Base-by-base conservation (phyloP, 345 rosid species). In the Populus ilicifolia region DNA sequence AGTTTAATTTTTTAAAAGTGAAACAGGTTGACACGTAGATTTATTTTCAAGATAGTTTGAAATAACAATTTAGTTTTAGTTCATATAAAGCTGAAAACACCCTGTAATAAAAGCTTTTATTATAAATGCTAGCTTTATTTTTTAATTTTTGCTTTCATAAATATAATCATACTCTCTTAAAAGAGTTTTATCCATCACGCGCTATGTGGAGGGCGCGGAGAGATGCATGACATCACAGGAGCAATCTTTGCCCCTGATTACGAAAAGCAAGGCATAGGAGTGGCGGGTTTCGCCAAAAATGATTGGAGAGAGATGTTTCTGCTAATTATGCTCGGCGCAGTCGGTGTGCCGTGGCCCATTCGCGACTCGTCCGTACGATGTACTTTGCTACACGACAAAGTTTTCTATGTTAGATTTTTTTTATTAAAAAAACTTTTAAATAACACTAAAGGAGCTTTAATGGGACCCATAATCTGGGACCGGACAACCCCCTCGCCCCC, bases 341-440 rank as follows among this genome's bases (percentile, higher is more conserved):
- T 25, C 77, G 73, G 71, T 70, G 67, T n/a, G 76, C 48, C 1
- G 74, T 66, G 73, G 67, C 50, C 70, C 38, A 17, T 35, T 27
- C 13, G 73, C 70, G 48, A 36, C 11, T 30, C 62, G 25, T 74
- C 80, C 83, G 81, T 80, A 77, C 81, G 62, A 38, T 29, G 73
- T 70, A 77, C 69, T 69, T 75, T 35, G 75, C 67, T 27, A 44
- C 48, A 11, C 36, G 59, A 39, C 21, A n/a, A 6, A 1, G 63
- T n/a, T 59, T 3, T n/a, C 63, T n/a, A 23, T 43, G 14, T 11
- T 43, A 11, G 46, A 41, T 41, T 33, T 33, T 41, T 41, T 10
- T 41, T 41, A 0, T 2, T 2, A 2, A 9, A 41, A 41, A 10
- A 0, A 10, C 13, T 9, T 9, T 9, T 43, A 10, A 10, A 43